Conservation (phyloP, 495 filamentous ascomycete genomes). For the Penicillium flavigenum region DNA sequence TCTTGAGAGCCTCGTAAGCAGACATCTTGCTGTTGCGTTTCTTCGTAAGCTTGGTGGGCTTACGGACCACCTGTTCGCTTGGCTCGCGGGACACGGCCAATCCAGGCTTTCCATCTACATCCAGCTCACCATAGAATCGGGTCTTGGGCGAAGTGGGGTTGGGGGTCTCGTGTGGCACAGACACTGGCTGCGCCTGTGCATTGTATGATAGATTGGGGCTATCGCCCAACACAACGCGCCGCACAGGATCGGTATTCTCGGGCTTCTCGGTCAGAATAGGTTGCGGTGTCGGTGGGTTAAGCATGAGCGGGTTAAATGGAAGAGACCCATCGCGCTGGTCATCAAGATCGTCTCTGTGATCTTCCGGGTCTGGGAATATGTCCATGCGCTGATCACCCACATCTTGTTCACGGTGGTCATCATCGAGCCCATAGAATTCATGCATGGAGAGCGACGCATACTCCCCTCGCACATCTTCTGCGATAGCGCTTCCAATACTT, state of each 20-base stretch:
- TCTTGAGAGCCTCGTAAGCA: slow-evolving; percentile 40
- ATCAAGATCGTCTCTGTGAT: slow-evolving; percentile 42
- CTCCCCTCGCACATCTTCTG: slow-evolving; percentile 40
- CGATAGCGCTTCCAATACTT: slow-evolving; percentile 33
- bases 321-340: slow-evolving; percentile 31
- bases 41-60: slow-evolving; percentile 38
- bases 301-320: slow-evolving; percentile 49
- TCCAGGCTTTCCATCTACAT: slow-evolving; percentile 26
- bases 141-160: slow-evolving; percentile 30
- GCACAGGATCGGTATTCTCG: slow-evolving; percentile 26
- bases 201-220: slow-evolving; percentile 39
- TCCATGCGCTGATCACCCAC: slow-evolving; percentile 42
- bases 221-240: slow-evolving; percentile 36
- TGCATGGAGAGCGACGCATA: slow-evolving; percentile 44
- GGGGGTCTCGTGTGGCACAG: slow-evolving; percentile 14
- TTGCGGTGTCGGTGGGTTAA: slow-evolving; percentile 55
- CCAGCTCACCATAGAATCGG: slow-evolving; percentile 42
- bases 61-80: slow-evolving; percentile 21
- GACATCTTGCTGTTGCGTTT: slow-evolving; percentile 35
- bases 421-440: slow-evolving; percentile 41
- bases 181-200: slow-evolving; percentile 16
- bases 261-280: slow-evolving; percentile 25
- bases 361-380: slow-evolving; percentile 49
- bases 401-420: slow-evolving; percentile 38
- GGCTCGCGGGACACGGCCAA: slow-evolving; percentile 28